phyloP scores from a whole-genome alignment of 2,329 filamentous ascomycete genomes.

The Dichotomopilus funicola region DNA sequence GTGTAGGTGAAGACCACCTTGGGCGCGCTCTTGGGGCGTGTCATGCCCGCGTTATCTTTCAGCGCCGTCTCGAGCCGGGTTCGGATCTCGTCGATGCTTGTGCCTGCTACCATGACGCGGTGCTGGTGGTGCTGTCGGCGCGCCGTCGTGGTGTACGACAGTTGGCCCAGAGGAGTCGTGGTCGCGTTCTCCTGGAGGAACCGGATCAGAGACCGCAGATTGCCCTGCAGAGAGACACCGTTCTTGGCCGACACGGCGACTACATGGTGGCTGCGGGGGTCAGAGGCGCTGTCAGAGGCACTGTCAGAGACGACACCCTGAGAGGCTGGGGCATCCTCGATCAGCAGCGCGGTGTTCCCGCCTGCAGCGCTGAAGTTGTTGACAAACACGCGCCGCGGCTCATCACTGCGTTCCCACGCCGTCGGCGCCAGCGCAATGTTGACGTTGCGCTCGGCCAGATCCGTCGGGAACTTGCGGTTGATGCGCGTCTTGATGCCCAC shows the following conservation, averaged over 20 bases:
- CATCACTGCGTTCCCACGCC: not conserved
- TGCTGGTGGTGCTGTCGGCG: constrained; percentile 54
- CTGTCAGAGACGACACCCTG: constrained; percentile 16
- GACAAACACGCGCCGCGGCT: constrained; percentile 39
- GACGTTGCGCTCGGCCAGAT: constrained; percentile 10
- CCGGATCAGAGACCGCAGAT: constrained; percentile 47
- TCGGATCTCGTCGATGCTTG: constrained; percentile 37
- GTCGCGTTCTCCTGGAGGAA: constrained; percentile 48
- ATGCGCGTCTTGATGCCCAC: constrained; percentile 19
- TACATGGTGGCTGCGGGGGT: constrained; percentile 47
- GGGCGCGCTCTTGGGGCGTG: constrained; percentile 32
- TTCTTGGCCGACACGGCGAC: constrained; percentile 52
- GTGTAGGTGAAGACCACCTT: constrained; percentile 50
- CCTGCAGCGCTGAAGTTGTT: constrained; percentile 59
- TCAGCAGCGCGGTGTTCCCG: constrained; percentile 59
- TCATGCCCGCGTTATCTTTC: constrained; percentile 37
- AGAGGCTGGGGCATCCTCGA: constrained; percentile 50
- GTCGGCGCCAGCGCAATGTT: constrained; percentile 11
- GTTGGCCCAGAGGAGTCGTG: constrained; percentile 42
- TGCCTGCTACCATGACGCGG: constrained; percentile 43
- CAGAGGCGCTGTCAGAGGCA: constrained; percentile 30
- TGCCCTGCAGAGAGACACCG: constrained; percentile 51
- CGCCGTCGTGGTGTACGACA: constrained; percentile 64
- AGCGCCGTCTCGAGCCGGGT: constrained; percentile 37
- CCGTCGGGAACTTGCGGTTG: constrained; percentile 24